Percentiles rank a stretch among this genome's conserved stretches.
Evolutionary conservation across 768 basidiomycete species (phyloP).

Genomic region (Pleurotus sapidus): DNA sequence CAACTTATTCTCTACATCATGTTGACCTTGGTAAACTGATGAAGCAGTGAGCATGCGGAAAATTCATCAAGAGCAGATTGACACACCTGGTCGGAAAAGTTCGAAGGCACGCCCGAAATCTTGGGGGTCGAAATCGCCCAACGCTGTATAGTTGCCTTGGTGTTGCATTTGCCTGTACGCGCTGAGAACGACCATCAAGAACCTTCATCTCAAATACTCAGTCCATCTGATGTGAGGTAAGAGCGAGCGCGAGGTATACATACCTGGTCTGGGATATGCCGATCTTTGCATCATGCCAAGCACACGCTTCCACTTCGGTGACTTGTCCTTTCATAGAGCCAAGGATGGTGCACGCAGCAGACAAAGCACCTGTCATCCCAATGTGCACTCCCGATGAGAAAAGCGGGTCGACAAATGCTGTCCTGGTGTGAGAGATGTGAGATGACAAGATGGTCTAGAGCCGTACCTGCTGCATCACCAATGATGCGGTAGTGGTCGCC

Average conservation of each 20-base stretch:
- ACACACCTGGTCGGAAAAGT: constrained; percentile 30
- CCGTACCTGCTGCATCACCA: constrained; percentile 29
- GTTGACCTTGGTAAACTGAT: constrained; percentile 10
- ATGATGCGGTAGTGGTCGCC: constrained; percentile 28
- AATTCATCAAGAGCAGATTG: not conserved
- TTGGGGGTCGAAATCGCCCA: constrained; percentile 25
- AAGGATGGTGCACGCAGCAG: constrained; percentile 22
- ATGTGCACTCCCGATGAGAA: constrained; percentile 27
- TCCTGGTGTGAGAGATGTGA: not conserved
- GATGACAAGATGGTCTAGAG: constrained; percentile 23
- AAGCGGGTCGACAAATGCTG: constrained; percentile 27
- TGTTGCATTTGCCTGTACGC: constrained; percentile 39
- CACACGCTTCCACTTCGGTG: constrained; percentile 15
- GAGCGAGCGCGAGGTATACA: constrained; percentile 4
- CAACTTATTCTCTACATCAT: constrained; percentile 2
- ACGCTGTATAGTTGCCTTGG: constrained; percentile 23
- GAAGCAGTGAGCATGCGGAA: not conserved
- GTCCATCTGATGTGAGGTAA: not conserved
- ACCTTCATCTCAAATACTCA: constrained; percentile 17
- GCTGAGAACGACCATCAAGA: constrained; percentile 36
- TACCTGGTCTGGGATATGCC: constrained; percentile 20
- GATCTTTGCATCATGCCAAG: constrained; percentile 19
- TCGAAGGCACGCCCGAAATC: constrained; percentile 38
- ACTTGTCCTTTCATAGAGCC: constrained; percentile 16
- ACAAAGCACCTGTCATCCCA: constrained; percentile 20